These are phyloP conservation scores for Lentinula detonsa DNA, from an alignment of 768 basidiomycete genomes.

Conservation along the genomic window DNA sequence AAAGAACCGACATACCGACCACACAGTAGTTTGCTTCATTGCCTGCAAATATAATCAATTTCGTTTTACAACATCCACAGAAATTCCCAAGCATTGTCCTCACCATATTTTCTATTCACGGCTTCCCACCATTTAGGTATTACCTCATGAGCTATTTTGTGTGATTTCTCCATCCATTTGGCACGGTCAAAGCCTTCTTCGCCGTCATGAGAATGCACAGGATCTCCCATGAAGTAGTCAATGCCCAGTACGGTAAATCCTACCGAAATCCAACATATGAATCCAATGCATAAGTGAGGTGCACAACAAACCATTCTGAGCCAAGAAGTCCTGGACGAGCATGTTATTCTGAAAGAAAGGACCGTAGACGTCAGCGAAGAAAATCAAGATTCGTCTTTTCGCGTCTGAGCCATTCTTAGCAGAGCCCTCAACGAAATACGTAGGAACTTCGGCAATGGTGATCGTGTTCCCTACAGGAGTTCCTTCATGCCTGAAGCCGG, in stretches of 20 bases:
- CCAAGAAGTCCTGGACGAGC: slow-evolving; percentile 60
- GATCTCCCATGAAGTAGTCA: slow-evolving; percentile 62
- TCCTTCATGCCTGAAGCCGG: slow-evolving; percentile 46
- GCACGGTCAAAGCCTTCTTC: slow-evolving; percentile 30
- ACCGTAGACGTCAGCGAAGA: slow-evolving; percentile 54
- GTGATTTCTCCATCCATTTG: slow-evolving; percentile 35
- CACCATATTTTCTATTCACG: slow-evolving; percentile 45
- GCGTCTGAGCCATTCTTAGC: slow-evolving; percentile 15
- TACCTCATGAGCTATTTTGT: slow-evolving; percentile 28
- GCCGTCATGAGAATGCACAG: slow-evolving; percentile 32
- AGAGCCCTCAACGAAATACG: slow-evolving; percentile 49
- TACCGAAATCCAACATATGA: slow-evolving; percentile 14
- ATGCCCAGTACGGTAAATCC: slow-evolving; percentile 54
- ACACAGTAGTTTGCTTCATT: slow-evolving; percentile 34
- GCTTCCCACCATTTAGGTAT: slow-evolving; percentile 48
- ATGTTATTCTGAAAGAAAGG: slow-evolving; percentile 54
- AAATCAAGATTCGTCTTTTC: slow-evolving; percentile 42
- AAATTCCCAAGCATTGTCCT: background rate
- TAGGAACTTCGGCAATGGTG: slow-evolving; percentile 36
- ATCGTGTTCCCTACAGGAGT: slow-evolving; percentile 35
- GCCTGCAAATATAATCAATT: slow-evolving; percentile 8
- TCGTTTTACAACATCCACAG: background rate
- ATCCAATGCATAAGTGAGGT: background rate
- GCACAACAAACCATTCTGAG: slow-evolving; percentile 40
- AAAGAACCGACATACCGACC: slow-evolving; percentile 29